Evolutionary conservation across 257 asterid species (phyloP), one percentile per base, ranked within the genome.

Genomic region (Fraxinus cuspidata): DNA sequence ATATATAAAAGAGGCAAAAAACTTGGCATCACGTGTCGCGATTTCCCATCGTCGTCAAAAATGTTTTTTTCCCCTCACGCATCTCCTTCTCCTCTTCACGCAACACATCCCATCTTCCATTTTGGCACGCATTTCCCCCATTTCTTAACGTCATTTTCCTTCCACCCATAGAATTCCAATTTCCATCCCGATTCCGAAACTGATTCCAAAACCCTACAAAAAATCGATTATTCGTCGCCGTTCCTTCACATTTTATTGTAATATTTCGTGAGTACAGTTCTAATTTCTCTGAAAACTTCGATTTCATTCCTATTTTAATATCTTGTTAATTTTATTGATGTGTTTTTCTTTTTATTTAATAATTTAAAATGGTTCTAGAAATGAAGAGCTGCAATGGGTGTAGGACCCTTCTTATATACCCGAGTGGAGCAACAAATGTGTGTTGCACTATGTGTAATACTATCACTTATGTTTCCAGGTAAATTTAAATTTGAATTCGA

Each of bases 351-450:
- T 44, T 71, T 72, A 5, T 15, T 8, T 11, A 68, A 44, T 15
- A 4, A 70, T 74, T 32, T 58, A 73, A 78, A 74, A 74, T 12
- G 70, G 60, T 79, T 58, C 74, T 77, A 87, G 90, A 77, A 82
- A 93, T 93, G 99, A 97, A 93, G 97, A 91, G 91, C 88, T 93
- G 98, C 88, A 92, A 84, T 77, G 98, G 98, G 75, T 96, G 99
- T 64, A 84, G 97, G 89, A 93, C 87, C 80, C 81, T 90, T 75
- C 94, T 96, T 81, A 83, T 93, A 89, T 92, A 92, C 83, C 98
- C 97, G 7, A 86, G 94, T 78, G 98, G 98, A 47, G 94, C 98
- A 53, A 42, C 87, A 77, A 96, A 85, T 84, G 99, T 95, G 82
- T 88, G 99, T 78, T 95, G 98, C 86, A 96, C 97, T 68, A 70